phyloP scores from a whole-genome alignment of 805 yeast species.

The Jamesozyma jinghongensis region DNA sequence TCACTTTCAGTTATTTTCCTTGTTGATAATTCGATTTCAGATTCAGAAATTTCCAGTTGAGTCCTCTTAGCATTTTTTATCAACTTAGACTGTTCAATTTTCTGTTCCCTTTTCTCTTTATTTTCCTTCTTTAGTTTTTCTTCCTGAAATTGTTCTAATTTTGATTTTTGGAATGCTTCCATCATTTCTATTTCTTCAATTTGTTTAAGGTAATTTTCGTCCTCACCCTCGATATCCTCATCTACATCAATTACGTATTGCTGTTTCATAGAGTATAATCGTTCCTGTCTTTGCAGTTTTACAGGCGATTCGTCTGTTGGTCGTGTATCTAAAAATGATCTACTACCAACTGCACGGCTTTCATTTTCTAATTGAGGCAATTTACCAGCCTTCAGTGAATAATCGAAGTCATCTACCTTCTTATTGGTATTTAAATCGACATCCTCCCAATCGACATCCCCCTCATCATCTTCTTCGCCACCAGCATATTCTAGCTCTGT shows the following conservation, averaged over 20 bases:
- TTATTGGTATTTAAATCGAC: conserved; percentile 35
- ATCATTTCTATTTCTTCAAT: conserved; percentile 30
- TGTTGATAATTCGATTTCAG: neutral
- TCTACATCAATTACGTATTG: neutral
- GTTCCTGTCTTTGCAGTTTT: conserved; percentile 6
- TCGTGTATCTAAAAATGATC: conserved; percentile 26
- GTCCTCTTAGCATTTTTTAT: neutral
- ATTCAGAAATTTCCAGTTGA: neutral
- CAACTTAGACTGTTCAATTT: conserved; percentile 20
- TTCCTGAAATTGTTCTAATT: conserved; percentile 5
- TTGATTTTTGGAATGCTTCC: conserved; percentile 31
- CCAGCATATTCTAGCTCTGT: conserved; percentile 3
- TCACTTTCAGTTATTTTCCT: conserved; percentile 11
- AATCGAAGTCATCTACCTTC: conserved; percentile 24
- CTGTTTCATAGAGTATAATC: neutral
- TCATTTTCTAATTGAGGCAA: conserved; percentile 25
- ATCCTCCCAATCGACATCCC: conserved; percentile 50
- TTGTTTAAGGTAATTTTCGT: conserved; percentile 19
- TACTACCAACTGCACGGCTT: conserved; percentile 18
- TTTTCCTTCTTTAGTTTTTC: conserved; percentile 1
- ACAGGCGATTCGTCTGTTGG: conserved; percentile 16
- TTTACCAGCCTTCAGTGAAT: conserved; percentile 36
- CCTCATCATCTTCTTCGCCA: conserved; percentile 24
- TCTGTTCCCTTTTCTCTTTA: conserved; percentile 33
- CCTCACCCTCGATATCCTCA: conserved; percentile 14